These are phyloP conservation scores for Gleditsia sinensis DNA, from an alignment of 306 rosid genomes.

Conservation along the genomic window DNA sequence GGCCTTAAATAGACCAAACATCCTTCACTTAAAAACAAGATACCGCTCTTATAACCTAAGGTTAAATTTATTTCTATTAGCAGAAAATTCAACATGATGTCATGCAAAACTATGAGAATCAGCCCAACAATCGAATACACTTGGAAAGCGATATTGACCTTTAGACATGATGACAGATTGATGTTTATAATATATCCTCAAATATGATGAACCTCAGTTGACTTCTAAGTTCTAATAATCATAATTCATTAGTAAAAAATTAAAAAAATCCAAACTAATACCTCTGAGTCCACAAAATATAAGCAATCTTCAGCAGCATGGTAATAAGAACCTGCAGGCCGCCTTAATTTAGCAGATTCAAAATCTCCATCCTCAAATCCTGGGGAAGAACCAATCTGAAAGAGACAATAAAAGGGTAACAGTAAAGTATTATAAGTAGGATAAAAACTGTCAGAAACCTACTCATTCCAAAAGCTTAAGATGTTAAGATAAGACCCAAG, in stretches of 20 bases:
- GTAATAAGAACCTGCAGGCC: conserved; percentile 87
- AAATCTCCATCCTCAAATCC: conserved; percentile 96
- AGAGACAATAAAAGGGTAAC: conserved; percentile 33
- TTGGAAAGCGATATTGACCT: neutral
- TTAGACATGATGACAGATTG: conserved; percentile 4
- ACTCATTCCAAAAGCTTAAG: neutral
- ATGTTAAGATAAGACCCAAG: neutral
- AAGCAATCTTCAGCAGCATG: conserved; percentile 67
- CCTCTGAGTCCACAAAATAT: conserved; percentile 96
- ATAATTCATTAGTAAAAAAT: neutral
- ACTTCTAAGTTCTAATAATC: conserved; percentile 5
- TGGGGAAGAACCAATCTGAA: conserved; percentile 87
- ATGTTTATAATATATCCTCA: conserved; percentile 15
- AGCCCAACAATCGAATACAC: conserved; percentile 3
- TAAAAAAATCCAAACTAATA: conserved; percentile 38
- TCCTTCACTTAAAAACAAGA: neutral
- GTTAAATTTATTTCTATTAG: neutral
- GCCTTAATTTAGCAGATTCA: conserved; percentile 77
- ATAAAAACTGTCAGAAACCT: neutral
- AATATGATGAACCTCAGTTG: neutral
- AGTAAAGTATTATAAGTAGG: neutral
- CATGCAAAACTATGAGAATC: neutral
- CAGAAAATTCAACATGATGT: neutral
- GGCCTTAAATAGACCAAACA: neutral
- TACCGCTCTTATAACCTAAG: neutral